Base-by-base conservation (phyloP, 352 stramenopile species). In the Sclerospora graminicola region DNA sequence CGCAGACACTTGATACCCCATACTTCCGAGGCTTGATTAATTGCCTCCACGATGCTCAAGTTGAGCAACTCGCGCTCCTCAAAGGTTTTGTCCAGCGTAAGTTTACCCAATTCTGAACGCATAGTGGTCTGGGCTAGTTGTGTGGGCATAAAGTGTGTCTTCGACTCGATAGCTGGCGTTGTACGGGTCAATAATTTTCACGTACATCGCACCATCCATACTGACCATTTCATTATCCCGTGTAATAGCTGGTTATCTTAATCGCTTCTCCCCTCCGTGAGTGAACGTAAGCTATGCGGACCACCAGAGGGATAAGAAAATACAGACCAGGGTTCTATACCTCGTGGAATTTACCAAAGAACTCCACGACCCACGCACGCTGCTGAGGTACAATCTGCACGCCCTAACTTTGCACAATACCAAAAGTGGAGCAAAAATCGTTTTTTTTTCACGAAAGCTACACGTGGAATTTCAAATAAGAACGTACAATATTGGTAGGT, bases 41-140 rank as follows among this genome's bases (percentile, higher is more conserved):
- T 95, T 18, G 84, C 69, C 48, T 89, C 74, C 36, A 96, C 84
- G 37, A 96, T 95, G 52, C 81, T 91, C 48, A 82, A 65, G 63
- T 96, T 96, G 38, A 96, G 75, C 36, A 70, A 91, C 64, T 96
- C 86, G 39, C 86, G 79, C 74, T 96, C 86, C 48, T 96, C 84
- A 48, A 96, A 96, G 11, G 84, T 95, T 71, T 95, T 95, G 65
- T 96, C 86, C 31, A 96, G 73, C 42, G 84, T 94, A 64, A 96
- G 94, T 51, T 96, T 96, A 34, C 86, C 86, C 26, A 96, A 61
- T 44, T 95, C 86, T 1, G 81, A 94, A 18, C 86, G 82, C 86
- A 96, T 95, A 6, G 84, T 94, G 23, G 86, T 68, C 59, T 96
- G 86, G 20, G 86, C 86, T 34, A 96, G 71, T 60, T 96, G 86